These are phyloP conservation scores for Polyporus arcularius DNA, from an alignment of 768 basidiomycete species.

Conservation along the genomic window DNA sequence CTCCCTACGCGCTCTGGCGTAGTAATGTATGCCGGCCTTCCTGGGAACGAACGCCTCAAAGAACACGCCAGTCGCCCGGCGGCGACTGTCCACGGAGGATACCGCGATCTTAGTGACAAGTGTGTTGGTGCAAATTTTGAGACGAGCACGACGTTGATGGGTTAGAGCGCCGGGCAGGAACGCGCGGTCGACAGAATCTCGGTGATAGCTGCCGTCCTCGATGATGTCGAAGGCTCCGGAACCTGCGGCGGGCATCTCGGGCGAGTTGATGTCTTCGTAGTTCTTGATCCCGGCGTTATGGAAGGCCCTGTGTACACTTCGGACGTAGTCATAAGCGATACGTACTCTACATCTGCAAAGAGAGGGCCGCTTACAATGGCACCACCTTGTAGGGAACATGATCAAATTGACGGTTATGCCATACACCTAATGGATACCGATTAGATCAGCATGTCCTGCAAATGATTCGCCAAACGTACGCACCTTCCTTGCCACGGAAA, in stretches of 20 bases:
- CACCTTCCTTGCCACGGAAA: not conserved
- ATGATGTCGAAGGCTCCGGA: slow-evolving; percentile 20
- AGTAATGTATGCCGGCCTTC: slow-evolving; percentile 8
- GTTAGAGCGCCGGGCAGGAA: slow-evolving; percentile 18
- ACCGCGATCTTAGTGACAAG: not conserved
- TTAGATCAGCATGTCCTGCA: too few species aligned
- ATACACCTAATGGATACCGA: not conserved
- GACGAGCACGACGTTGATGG: not conserved
- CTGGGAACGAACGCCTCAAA: slow-evolving; percentile 6
- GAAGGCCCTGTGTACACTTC: not conserved
- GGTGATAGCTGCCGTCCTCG: slow-evolving; percentile 12
- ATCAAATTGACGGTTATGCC: slow-evolving; percentile 12
- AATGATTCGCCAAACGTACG: too few species aligned
- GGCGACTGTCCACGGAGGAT: not conserved
- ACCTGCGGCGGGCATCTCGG: slow-evolving; percentile 13
- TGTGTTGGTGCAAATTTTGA: not conserved
- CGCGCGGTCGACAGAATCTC: slow-evolving; percentile 21
- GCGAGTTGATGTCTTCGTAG: slow-evolving; percentile 21
- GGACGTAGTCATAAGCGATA: too few species aligned
- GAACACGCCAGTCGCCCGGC: slow-evolving; percentile 5
- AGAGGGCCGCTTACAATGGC: not conserved
- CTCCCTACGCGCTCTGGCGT: slow-evolving; percentile 16
- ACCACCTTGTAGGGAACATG: slow-evolving; percentile 3
- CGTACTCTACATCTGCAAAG: too few species aligned
- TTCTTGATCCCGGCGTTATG: slow-evolving; percentile 7